These are phyloP conservation scores for Mimosa bimucronata DNA, from an alignment of 306 rosid genomes.

Conservation along the genomic window DNA sequence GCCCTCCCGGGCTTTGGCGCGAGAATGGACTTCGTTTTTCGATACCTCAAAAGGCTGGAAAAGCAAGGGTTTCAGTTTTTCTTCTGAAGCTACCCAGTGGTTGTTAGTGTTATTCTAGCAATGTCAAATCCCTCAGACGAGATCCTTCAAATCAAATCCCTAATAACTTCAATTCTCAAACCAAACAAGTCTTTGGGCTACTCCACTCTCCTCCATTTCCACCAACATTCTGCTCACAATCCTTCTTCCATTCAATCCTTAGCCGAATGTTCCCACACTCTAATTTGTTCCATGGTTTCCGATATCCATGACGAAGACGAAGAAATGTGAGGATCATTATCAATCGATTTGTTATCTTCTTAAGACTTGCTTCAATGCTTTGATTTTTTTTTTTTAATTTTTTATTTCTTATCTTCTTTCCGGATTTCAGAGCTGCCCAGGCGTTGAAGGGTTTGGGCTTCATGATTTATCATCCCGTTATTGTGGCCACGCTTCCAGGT, in stretches of 20 bases:
- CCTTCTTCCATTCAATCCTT: slow-evolving; percentile 57
- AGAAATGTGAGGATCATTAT: slow-evolving; percentile 53
- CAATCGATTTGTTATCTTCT: neutral
- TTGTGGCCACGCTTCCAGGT: slow-evolving; percentile 58
- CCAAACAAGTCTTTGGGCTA: slow-evolving; percentile 59
- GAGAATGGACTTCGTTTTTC: slow-evolving; percentile 1
- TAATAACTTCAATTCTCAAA: slow-evolving; percentile 49
- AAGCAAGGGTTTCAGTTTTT: slow-evolving; percentile 26
- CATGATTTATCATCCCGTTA: slow-evolving; percentile 74
- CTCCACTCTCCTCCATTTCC: slow-evolving; percentile 67
- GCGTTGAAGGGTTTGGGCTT: slow-evolving; percentile 90
- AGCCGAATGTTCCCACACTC: slow-evolving; percentile 41
- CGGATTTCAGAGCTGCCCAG: slow-evolving; percentile 59
- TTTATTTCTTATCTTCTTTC: neutral
- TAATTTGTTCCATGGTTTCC: slow-evolving; percentile 45
- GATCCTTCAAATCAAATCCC: slow-evolving; percentile 49
- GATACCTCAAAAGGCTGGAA: neutral
- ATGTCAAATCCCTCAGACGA: slow-evolving; percentile 56
- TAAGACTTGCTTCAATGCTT: neutral
- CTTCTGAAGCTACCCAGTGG: neutral
- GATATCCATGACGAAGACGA: slow-evolving; percentile 64
- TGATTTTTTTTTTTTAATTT: neutral
- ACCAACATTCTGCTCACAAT: slow-evolving; percentile 50
- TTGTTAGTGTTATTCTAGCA: neutral
- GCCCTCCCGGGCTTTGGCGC: slow-evolving; percentile 42